Evolutionary conservation across 148 eudicot genomes (phyloP).

Genomic region (Camellia japonica): DNA sequence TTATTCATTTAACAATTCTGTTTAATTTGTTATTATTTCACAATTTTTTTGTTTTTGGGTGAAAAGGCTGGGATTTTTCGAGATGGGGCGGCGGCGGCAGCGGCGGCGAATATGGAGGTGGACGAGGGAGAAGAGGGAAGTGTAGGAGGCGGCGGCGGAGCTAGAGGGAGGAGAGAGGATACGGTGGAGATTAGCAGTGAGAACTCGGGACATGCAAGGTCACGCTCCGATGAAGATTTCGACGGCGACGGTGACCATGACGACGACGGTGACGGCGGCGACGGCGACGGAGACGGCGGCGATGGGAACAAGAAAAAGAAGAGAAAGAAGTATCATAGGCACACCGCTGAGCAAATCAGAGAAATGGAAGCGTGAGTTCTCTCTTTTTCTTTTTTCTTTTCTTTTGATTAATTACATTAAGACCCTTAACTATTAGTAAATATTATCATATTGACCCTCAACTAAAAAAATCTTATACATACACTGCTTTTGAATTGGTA

Average conservation of each 20-base stretch:
- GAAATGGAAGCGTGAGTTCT: conserved; percentile 89
- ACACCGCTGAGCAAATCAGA: conserved; percentile 82
- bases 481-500: too few relatives aligned
- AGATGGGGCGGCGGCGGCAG: conserved; percentile 33
- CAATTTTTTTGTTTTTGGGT: too few relatives aligned
- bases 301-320: conserved; percentile 56
- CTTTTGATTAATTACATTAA: too few relatives aligned
- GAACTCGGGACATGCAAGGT: conserved; percentile 70
- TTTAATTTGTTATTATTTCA: neutral
- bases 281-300: conserved; percentile 39
- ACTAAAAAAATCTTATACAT: too few relatives aligned
- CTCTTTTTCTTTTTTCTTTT: neutral
- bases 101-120: conserved; percentile 28
- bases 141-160: conserved; percentile 34
- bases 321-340: conserved; percentile 91
- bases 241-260: conserved; percentile 34
- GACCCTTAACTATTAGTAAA: too few relatives aligned
- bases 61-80: conserved; percentile 77
- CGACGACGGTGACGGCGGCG: conserved; percentile 20
- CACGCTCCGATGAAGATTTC: conserved; percentile 68
- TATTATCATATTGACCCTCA: too few relatives aligned
- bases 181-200: conserved; percentile 91
- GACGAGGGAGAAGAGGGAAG: conserved; percentile 41
- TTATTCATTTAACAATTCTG: neutral
- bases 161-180: conserved; percentile 35